These are phyloP conservation scores for Grifola frondosa DNA, from an alignment of 1,284 basidiomycete species.

Conservation along the genomic window DNA sequence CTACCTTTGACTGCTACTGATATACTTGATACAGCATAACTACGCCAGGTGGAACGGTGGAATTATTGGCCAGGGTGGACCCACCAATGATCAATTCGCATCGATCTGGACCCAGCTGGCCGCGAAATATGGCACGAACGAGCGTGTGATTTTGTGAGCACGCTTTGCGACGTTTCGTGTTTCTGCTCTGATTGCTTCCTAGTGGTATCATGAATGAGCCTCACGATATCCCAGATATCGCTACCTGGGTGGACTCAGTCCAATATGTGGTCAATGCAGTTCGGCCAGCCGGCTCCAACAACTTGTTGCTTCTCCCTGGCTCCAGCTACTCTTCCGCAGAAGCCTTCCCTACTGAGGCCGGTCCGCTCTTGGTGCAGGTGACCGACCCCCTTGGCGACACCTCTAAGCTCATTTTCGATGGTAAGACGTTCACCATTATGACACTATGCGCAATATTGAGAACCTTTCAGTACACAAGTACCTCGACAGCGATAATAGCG, in stretches of 20 bases:
- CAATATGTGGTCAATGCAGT: conserved; percentile 51
- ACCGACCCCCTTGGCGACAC: conserved; percentile 54
- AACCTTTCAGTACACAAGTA: conserved; percentile 53
- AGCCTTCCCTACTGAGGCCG: conserved; percentile 50
- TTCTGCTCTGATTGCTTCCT: not conserved
- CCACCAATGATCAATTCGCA: conserved; percentile 50
- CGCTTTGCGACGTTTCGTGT: not conserved
- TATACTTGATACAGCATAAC: conserved; percentile 39
- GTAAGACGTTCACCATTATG: conserved; percentile 21
- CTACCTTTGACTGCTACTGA: not conserved
- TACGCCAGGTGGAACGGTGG: conserved; percentile 51
- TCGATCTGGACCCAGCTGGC: conserved; percentile 55
- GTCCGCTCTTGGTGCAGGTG: conserved; percentile 48
- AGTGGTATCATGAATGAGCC: conserved; percentile 54
- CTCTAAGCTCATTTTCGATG: conserved; percentile 56
- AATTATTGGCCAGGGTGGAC: conserved; percentile 55
- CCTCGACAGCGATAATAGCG: conserved; percentile 58
- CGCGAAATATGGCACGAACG: conserved; percentile 46
- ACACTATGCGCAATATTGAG: too few relatives aligned
- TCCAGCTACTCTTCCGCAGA: conserved; percentile 45
- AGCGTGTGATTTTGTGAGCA: conserved; percentile 48
- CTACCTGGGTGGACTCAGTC: conserved; percentile 45
- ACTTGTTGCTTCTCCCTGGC: conserved; percentile 48
- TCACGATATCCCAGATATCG: conserved; percentile 43
- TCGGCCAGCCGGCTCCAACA: conserved; percentile 46